Conservation (phyloP, 2,329 filamentous ascomycete genomes). For the Xylariaceae sp. region DNA sequence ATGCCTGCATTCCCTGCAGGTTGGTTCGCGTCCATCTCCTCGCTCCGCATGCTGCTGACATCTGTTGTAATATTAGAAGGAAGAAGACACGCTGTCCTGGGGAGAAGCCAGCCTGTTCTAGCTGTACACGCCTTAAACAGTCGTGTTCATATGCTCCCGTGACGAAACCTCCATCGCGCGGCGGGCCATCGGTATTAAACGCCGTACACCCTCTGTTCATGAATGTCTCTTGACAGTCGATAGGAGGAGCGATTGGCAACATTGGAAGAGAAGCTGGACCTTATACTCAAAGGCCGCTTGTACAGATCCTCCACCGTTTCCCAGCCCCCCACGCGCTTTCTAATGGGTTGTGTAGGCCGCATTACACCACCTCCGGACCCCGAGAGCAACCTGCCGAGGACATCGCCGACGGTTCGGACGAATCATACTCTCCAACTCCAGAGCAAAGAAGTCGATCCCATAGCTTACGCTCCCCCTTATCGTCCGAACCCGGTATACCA, state of each 20-base stretch:
- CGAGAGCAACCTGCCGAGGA: conserved; percentile 8
- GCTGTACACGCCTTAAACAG: conserved; percentile 17
- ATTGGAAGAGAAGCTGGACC: conserved; percentile 17
- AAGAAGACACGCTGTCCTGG: conserved; percentile 20
- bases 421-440: conserved; percentile 3
- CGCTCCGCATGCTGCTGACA: background rate
- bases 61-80: too few relatives aligned
- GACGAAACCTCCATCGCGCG: conserved; percentile 11
- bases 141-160: conserved; percentile 15
- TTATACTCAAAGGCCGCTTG: conserved; percentile 16
- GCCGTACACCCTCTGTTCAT: conserved; percentile 7
- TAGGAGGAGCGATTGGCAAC: conserved; percentile 18
- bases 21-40: conserved; percentile 7
- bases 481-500: conserved; percentile 12
- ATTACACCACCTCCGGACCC: conserved; percentile 5
- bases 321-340: too few relatives aligned
- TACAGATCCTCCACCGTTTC: too few relatives aligned
- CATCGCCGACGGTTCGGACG: conserved; percentile 9
- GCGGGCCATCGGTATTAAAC: conserved; percentile 18
- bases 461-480: conserved; percentile 3
- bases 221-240: conserved; percentile 13
- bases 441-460: conserved; percentile 6
- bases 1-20: conserved; percentile 20
- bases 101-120: conserved; percentile 17
- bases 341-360: conserved; percentile 12